A percentile compares a stretch with the other conserved stretches of the same genome.
phyloP scores from a whole-genome alignment of 2,329 filamentous ascomycete species.

The Tolypocladium paradoxum region DNA sequence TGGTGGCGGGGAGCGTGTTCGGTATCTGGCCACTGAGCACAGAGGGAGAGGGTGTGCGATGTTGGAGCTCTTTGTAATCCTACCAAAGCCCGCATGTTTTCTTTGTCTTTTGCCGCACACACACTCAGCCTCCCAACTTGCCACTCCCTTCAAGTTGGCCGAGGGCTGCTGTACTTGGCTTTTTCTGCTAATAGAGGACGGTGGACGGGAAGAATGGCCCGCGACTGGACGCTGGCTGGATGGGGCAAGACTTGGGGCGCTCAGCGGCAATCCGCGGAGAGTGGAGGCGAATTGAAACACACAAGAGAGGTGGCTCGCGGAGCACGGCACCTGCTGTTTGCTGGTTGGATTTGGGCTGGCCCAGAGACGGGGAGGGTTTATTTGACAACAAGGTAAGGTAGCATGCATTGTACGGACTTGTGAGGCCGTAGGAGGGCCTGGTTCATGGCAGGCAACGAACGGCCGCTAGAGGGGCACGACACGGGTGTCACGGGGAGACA shows the following conservation, averaged over 20 bases:
- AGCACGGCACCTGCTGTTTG: background rate
- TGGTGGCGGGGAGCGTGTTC: background rate
- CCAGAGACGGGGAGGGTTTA: background rate
- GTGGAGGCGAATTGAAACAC: background rate
- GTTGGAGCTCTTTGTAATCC: background rate
- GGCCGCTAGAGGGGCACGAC: background rate
- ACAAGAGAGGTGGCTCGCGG: background rate
- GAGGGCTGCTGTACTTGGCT: background rate
- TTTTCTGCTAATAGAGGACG: background rate
- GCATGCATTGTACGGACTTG: background rate
- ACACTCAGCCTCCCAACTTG: background rate
- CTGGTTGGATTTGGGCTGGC: background rate
- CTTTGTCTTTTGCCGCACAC: background rate
- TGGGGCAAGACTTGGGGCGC: background rate
- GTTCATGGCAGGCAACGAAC: background rate
- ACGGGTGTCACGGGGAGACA: background rate
- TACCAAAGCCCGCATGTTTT: background rate
- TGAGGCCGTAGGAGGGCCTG: background rate
- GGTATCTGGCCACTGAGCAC: background rate
- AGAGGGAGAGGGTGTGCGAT: background rate
- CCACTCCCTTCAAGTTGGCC: background rate
- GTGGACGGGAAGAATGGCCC: background rate
- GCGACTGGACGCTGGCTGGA: background rate
- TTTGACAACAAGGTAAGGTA: too few species aligned
- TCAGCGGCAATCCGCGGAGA: background rate